Evolutionary conservation across 2,329 filamentous ascomycete species (phyloP), one percentile per base, ranked within the genome.

Genomic region (Grosmannia serpens): DNA sequence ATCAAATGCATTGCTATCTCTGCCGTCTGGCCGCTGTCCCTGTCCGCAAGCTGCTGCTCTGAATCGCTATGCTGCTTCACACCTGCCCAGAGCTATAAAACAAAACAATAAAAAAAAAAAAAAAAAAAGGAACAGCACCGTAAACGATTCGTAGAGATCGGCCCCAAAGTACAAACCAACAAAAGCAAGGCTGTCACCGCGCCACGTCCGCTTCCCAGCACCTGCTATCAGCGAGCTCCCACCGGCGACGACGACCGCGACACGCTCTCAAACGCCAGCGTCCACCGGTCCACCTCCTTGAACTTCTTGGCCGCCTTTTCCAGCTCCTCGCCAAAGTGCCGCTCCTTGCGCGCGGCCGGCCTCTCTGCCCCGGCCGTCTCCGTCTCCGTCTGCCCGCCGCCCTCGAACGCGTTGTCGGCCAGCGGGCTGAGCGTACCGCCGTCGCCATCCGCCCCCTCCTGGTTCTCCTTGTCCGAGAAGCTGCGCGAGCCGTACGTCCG

Each of bases 211-310:
- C 33, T 38, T 38, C 35, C 35, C 47, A 27, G 15, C 26, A 8
- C 27, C 7, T n/a, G 17, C 41, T 24, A 11, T 41, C 64, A 83
- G 59, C 80, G 73, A 49, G 75, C 79, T 63, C 76, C 74, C 44
- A 70, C 70, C 1, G 80, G 80, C 24, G 81, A 83, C 59, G 77
- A 79, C 61, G 75, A 76, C 68, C 80, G 77, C 26, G 76, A 77
- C 54, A 83, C 76, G 64, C 84, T 82, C 72, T 88, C 85, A 69
- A 81, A 88, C 55, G 83, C 82, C 61, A 88, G 71, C 70, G 85
- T 77, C 83, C 84, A 88, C 70, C 78, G 74, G 68, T 88, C 85
- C 47, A 88, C 85, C 70, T 87, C 84, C 68, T 80, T 77, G 65
- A 88, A 88, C 70, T 87, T 87, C 67, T 74, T 77, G 11, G 75